phyloP scores from a whole-genome alignment of 148 eudicot species.

The Vaccinium vitisidaea region DNA sequence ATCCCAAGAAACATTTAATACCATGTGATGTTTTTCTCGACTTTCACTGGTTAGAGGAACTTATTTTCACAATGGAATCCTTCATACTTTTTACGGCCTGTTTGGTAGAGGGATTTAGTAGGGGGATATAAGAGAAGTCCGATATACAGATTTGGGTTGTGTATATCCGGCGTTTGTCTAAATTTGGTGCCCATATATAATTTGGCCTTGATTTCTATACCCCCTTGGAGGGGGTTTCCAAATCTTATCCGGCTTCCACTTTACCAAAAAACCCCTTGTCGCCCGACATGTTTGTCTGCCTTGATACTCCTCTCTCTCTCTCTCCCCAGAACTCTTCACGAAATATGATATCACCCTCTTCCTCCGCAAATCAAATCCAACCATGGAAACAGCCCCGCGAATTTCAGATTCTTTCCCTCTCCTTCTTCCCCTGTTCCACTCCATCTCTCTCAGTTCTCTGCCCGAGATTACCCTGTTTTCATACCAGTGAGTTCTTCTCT shows the following conservation, averaged over 20 bases:
- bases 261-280: too few species aligned
- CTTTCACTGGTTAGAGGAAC: neutral
- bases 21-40: neutral
- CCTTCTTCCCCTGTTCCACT: conserved; percentile 42
- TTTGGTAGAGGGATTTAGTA: too few species aligned
- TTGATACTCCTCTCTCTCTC: neutral
- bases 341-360: conserved; percentile 29
- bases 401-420: conserved; percentile 38
- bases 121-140: too few species aligned
- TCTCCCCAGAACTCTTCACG: conserved; percentile 29
- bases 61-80: neutral
- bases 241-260: too few species aligned
- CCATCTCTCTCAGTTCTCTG: conserved; percentile 47
- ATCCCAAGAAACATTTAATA: neutral
- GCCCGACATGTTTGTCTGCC: too few species aligned
- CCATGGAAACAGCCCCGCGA: conserved; percentile 51
- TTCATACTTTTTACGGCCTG: too few species aligned
- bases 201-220: too few species aligned
- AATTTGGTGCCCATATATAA: too few species aligned
- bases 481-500: conserved; percentile 68
- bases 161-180: too few species aligned
- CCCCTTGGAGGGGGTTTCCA: too few species aligned
- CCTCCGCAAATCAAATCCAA: conserved; percentile 30
- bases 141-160: too few species aligned
- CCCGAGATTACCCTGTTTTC: conserved; percentile 91